A percentile compares a stretch with the other conserved stretches of the same genome.
These are phyloP conservation scores for Colletotrichum eleusines DNA, from an alignment of 2,329 filamentous ascomycete genomes.

Conservation along the genomic window DNA sequence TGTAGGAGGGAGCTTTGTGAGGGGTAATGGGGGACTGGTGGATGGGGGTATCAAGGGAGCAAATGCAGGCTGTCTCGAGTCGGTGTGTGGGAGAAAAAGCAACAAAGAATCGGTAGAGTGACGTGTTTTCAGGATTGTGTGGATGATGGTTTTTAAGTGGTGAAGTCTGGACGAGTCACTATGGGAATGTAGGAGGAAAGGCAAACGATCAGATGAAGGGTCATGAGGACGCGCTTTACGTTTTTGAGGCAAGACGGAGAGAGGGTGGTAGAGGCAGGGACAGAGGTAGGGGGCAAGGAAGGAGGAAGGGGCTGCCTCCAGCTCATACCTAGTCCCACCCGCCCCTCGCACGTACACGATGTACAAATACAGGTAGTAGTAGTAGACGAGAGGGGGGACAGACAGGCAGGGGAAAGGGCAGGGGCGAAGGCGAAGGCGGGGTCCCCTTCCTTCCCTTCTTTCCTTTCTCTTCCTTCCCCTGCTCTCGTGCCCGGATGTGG, in stretches of 20 bases:
- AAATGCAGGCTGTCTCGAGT: conserved; percentile 27
- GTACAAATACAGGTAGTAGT: no score
- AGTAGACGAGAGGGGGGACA: background rate
- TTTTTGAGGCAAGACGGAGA: conserved; percentile 25
- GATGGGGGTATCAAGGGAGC: conserved; percentile 36
- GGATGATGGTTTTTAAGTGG: conserved; percentile 33
- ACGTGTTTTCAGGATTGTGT: background rate
- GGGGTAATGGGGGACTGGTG: conserved; percentile 32
- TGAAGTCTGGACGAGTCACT: conserved; percentile 5
- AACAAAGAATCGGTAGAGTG: background rate
- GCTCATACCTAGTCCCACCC: no score
- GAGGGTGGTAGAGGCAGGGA: background rate
- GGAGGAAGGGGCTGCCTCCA: conserved; percentile 28
- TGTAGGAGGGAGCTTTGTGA: conserved; percentile 38
- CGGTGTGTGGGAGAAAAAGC: conserved; percentile 4
- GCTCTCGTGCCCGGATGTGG: no score
- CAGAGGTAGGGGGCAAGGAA: background rate
- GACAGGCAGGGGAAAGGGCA: background rate
- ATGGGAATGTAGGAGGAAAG: conserved; percentile 25
- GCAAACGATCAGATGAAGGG: conserved; percentile 35
- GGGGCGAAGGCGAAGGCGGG: background rate
- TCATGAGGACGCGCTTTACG: conserved; percentile 38
- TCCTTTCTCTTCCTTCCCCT: background rate
- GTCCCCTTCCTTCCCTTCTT: background rate
- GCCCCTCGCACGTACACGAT: background rate